These are phyloP conservation scores for Quercus suber DNA, from an alignment of 306 rosid species.

Conservation along the genomic window DNA sequence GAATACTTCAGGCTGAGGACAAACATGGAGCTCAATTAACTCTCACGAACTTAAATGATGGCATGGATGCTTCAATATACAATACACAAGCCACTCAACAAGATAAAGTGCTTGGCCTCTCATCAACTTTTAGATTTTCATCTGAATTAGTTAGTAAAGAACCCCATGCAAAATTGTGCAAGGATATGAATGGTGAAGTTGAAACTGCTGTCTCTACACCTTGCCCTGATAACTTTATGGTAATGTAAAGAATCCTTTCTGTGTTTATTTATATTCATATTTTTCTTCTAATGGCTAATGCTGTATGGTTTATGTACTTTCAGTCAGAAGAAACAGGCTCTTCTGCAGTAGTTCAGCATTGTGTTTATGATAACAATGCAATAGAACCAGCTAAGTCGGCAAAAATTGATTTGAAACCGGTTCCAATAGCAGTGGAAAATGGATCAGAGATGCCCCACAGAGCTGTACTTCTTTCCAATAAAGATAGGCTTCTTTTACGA, in stretches of 20 bases:
- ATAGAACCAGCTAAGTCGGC: conserved; percentile 28
- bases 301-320: conserved; percentile 27
- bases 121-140: conserved; percentile 11
- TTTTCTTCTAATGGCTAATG: conserved; percentile 20
- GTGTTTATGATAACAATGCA: conserved; percentile 24
- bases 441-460: conserved; percentile 36
- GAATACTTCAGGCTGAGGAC: conserved; percentile 35
- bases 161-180: conserved; percentile 25
- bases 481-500: conserved; percentile 77
- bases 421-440: conserved; percentile 28
- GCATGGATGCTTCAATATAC: conserved; percentile 18
- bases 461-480: conserved; percentile 61
- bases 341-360: conserved; percentile 18
- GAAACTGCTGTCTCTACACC: conserved; percentile 11
- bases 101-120: conserved; percentile 20
- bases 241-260: conserved; percentile 25
- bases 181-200: conserved; percentile 28
- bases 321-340: conserved; percentile 44
- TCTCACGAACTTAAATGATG: conserved; percentile 22
- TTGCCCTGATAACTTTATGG: conserved; percentile 26
- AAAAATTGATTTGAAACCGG: conserved; percentile 23
- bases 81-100: conserved; percentile 25
- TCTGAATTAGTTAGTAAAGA: conserved; percentile 26
- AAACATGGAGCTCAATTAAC: conserved; percentile 27
- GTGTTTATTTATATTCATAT: conserved; percentile 3